A percentile compares a stretch with the other conserved stretches of the same genome.
phyloP scores from a whole-genome alignment of 1,284 basidiomycete species.

The Serendipita sp. region DNA sequence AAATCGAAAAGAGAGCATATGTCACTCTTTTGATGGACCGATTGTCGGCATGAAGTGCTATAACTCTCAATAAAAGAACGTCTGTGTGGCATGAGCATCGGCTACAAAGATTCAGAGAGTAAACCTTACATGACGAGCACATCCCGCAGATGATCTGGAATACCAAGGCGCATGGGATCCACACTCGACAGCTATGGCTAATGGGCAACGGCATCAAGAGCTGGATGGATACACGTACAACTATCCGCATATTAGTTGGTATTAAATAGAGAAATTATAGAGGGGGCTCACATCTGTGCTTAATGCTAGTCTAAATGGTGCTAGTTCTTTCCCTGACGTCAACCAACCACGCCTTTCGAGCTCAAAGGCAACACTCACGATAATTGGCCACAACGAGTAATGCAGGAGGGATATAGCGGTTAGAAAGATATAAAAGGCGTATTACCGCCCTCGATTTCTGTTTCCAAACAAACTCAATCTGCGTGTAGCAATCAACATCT shows the following conservation, averaged over 20 bases:
- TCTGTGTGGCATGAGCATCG: neutral
- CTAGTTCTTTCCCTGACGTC: neutral
- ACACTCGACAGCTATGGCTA: neutral
- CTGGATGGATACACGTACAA: neutral
- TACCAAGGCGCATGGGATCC: neutral
- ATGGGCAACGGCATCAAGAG: neutral
- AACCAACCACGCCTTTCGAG: neutral
- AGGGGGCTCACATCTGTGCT: neutral
- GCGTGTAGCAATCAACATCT: neutral
- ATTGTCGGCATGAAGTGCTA: neutral
- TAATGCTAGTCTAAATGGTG: neutral
- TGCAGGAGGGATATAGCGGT: neutral
- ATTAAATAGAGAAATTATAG: neutral
- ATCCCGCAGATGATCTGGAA: neutral
- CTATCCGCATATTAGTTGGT: neutral
- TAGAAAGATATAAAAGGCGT: neutral
- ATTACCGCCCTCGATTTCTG: neutral
- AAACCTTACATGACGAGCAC: constrained; percentile 5
- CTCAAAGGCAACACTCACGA: neutral
- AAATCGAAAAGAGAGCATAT: neutral
- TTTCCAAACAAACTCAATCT: neutral
- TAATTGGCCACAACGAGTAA: neutral
- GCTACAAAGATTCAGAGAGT: neutral
- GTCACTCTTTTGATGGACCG: neutral
- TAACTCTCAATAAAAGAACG: neutral